Evolutionary conservation across 1,284 basidiomycete species (phyloP).

Genomic region (Papiliotrema laurentii): DNA sequence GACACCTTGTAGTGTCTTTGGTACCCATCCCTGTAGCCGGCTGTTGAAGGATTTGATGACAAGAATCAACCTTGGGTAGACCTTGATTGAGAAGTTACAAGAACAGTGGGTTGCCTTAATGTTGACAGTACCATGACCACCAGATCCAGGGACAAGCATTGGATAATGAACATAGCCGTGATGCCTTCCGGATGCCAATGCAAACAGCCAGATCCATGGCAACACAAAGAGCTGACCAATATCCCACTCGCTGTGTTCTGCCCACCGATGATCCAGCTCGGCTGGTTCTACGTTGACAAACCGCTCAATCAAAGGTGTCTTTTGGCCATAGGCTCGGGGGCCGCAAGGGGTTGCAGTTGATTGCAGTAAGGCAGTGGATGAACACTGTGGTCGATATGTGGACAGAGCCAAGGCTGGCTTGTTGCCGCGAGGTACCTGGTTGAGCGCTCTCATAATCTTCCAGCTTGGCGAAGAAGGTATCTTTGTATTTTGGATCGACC

Average conservation of each 20-base stretch:
- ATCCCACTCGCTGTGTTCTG: neutral
- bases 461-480: conserved; percentile 2
- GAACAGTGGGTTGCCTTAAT: neutral
- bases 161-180: neutral
- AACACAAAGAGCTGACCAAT: neutral
- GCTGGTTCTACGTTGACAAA: neutral
- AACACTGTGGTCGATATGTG: conserved; percentile 2
- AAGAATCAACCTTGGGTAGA: neutral
- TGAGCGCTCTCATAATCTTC: neutral
- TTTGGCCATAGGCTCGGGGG: neutral
- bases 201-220: neutral
- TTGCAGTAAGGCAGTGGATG: neutral
- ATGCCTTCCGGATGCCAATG: neutral
- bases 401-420: conserved; percentile 1
- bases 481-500: conserved; percentile 5
- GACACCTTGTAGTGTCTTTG: conserved; percentile 3
- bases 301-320: neutral
- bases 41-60: conserved; percentile 1
- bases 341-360: neutral
- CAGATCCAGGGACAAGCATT: neutral
- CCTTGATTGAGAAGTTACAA: neutral
- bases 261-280: neutral
- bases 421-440: neutral
- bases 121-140: neutral
- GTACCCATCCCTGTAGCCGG: conserved; percentile 4